Base-by-base conservation (phyloP, 2,329 filamentous ascomycete species). In the Penicillium polonicum region DNA sequence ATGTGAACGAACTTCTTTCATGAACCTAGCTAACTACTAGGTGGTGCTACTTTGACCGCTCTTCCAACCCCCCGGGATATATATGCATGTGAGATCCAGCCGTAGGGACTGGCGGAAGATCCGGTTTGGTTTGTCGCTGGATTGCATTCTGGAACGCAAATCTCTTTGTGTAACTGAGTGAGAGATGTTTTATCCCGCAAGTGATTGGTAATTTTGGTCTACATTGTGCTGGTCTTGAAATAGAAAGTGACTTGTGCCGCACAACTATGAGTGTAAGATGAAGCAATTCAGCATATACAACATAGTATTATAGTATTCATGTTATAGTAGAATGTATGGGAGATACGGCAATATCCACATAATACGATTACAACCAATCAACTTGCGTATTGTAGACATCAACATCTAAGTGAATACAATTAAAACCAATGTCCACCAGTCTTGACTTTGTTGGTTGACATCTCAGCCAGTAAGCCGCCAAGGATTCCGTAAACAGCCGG, bases 31-130 rank as follows among this genome's bases (percentile, higher is more conserved):
- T 12, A n/a, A 42, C 35, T 53, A 54, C 54, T 59, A 61, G 58
- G 56, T 63, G 58, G 57, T 31, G 38, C 25, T 12, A 41, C 36
- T 33, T 36, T 36, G 27, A 51, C 33, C 21, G n/a, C 29, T 29
- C 35, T 27, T 51, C 46, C 42, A 33, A 3, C 4, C 9, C n/a
- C 46, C 41, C 17, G 21, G 35, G 41, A 38, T 27, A 10, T 31
- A 56, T 31, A 56, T 54, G 52, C 43, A 51, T 52, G 57, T 54
- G 53, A 62, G 51, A 58, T 60, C 46, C 17, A 25, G 53, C 35
- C 17, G 27, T 52, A 23, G 42, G 12, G 17, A 53, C 38, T 21
- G n/a, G 25, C 43, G 41, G 56, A 55, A 51, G 51, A 56, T 45
- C 45, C 54, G 48, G 60, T 56, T 48, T 43, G 25, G 52, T 39